Percentiles rank a stretch among this genome's conserved stretches.
Conservation (phyloP, 2,329 filamentous ascomycete genomes). For the Aspergillus persii region DNA sequence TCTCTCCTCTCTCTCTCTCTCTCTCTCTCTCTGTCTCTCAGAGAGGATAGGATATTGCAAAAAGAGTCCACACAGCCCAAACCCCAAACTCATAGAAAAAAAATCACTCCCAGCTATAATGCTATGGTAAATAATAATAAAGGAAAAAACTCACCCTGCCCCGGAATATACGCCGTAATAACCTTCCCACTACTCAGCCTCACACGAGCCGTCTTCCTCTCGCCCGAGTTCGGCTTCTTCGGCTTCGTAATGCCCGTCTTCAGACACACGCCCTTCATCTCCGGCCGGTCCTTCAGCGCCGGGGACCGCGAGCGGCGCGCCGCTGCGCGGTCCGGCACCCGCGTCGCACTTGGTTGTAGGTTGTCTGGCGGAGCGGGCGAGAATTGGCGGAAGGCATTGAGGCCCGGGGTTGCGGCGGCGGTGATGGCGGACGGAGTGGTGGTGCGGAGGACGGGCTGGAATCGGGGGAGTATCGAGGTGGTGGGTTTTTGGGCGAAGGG, state of each 20-base stretch:
- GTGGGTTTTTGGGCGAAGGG: conserved; percentile 19
- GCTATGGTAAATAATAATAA: too few relatives aligned
- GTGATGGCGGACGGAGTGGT: conserved; percentile 18
- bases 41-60: too few relatives aligned
- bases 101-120: too few relatives aligned
- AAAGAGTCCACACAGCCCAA: too few relatives aligned
- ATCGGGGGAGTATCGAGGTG: conserved; percentile 21
- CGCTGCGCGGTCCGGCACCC: conserved; percentile 77
- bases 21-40: too few relatives aligned
- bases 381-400: conserved; percentile 45
- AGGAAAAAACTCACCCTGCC: conserved; percentile 62
- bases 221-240: conserved; percentile 98
- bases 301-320: conserved; percentile 86
- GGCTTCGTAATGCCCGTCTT: conserved; percentile 91
- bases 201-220: conserved; percentile 92
- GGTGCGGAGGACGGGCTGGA: conserved; percentile 32
- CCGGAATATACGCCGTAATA: conserved; percentile 91
- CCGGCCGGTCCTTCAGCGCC: conserved; percentile 71
- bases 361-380: conserved; percentile 58
- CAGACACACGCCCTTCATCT: conserved; percentile 93
- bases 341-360: conserved; percentile 70
- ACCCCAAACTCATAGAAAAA: too few relatives aligned
- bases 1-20: too few relatives aligned
- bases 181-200: conserved; percentile 82
- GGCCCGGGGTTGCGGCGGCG: conserved; percentile 17